Evolutionary conservation across 352 stramenopile species (phyloP).

Genomic region (Thalassiosira delicatula): DNA sequence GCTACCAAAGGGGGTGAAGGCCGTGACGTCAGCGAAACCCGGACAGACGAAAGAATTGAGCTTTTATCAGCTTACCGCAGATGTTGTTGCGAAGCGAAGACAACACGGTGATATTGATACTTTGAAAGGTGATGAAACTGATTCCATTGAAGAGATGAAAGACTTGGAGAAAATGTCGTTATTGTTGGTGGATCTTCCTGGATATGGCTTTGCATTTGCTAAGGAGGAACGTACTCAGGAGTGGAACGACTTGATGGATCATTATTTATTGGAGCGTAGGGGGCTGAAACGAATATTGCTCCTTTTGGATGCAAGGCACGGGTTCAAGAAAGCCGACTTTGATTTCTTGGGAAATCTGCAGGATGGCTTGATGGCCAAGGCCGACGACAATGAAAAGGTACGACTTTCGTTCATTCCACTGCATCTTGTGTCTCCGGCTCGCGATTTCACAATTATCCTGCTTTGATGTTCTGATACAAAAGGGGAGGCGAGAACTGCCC

Average conservation of each 20-base stretch:
- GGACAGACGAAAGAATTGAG: constrained; percentile 76
- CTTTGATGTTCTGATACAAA: neutral
- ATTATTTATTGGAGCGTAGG: constrained; percentile 73
- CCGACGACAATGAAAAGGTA: constrained; percentile 30
- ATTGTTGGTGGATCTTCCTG: constrained; percentile 75
- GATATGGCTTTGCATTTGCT: constrained; percentile 81
- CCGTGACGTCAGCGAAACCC: constrained; percentile 64
- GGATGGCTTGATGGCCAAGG: constrained; percentile 45
- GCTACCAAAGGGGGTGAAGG: constrained; percentile 76
- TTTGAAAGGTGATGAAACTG: no score
- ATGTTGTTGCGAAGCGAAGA: constrained; percentile 46
- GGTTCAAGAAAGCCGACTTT: constrained; percentile 77
- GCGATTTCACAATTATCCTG: neutral
- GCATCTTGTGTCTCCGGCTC: neutral
- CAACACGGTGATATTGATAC: no score
- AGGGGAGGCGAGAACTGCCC: constrained; percentile 59
- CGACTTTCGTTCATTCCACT: neutral
- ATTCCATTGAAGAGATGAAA: constrained; percentile 11
- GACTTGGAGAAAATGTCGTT: constrained; percentile 59
- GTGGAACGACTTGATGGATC: constrained; percentile 72
- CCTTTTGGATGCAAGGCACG: constrained; percentile 80
- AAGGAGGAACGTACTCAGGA: constrained; percentile 61
- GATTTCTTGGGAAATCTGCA: constrained; percentile 74
- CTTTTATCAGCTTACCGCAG: constrained; percentile 79
- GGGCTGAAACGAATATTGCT: constrained; percentile 79